A percentile compares a stretch with the other conserved stretches of the same genome.
Conservation (phyloP, 2,329 filamentous ascomycete species). For the Colletotrichum theobromicola region DNA sequence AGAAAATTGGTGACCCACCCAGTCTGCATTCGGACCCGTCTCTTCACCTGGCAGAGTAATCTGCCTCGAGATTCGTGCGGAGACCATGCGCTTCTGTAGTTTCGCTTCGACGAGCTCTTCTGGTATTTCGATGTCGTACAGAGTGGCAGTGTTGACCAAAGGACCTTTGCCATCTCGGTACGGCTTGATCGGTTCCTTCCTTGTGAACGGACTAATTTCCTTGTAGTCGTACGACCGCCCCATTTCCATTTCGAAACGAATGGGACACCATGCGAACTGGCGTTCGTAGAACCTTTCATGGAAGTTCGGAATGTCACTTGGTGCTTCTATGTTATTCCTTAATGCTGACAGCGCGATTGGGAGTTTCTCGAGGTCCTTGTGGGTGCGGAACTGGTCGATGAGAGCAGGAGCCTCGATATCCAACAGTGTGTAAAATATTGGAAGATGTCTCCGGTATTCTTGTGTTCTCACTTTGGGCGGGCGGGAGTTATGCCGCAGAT, state of each 20-base stretch:
- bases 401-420: too few species aligned
- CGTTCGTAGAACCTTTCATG: neutral
- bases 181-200: neutral
- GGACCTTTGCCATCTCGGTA: neutral
- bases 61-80: too few species aligned
- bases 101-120: neutral
- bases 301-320: neutral
- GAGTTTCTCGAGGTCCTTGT: too few species aligned
- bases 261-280: neutral
- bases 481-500: too few species aligned
- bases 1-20: neutral
- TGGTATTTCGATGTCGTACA: neutral
- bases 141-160: neutral
- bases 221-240: neutral
- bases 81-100: neutral
- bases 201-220: conserved; percentile 17
- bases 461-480: too few species aligned
- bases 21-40: neutral
- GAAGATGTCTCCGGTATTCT: too few species aligned
- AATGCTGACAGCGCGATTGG: too few species aligned
- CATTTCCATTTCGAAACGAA: neutral
- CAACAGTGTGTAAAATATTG: too few species aligned
- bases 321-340: too few species aligned
- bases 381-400: too few species aligned
- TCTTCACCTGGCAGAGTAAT: neutral